phyloP scores from a whole-genome alignment of 2,329 filamentous ascomycete genomes.

The Pestalotiopsis sp. region DNA sequence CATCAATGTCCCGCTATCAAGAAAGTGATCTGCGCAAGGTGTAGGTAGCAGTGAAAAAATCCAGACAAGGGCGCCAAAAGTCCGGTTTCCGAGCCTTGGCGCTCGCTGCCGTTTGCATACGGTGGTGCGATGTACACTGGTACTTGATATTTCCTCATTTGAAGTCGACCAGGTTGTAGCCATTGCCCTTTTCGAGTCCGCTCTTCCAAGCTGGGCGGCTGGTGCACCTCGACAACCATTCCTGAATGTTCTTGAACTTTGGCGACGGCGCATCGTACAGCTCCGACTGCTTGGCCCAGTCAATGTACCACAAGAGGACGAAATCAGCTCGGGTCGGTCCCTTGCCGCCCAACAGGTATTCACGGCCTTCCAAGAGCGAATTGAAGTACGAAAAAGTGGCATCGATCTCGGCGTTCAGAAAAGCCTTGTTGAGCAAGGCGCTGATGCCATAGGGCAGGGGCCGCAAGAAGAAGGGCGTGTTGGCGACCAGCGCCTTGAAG shows the following conservation, averaged over 20 bases:
- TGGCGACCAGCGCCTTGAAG: slow-evolving; percentile 10
- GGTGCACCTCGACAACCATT: slow-evolving; percentile 17
- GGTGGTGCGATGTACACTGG: not conserved
- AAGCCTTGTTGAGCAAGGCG: slow-evolving; percentile 15
- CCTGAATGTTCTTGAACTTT: slow-evolving; percentile 17
- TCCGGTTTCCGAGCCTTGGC: not conserved
- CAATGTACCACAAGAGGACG: slow-evolving; percentile 19
- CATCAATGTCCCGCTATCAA: not conserved
- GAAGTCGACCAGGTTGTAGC: slow-evolving; percentile 17
- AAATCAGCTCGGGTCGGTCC: slow-evolving; percentile 22
- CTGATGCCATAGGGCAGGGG: slow-evolving; percentile 11
- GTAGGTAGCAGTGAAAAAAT: not conserved
- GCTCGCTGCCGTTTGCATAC: not conserved
- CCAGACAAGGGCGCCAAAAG: not conserved
- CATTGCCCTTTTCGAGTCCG: slow-evolving; percentile 25
- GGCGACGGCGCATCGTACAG: slow-evolving; percentile 16
- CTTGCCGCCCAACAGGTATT: slow-evolving; percentile 21
- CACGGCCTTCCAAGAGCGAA: slow-evolving; percentile 12
- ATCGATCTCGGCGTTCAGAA: slow-evolving; percentile 20
- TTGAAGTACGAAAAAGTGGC: slow-evolving; percentile 17
- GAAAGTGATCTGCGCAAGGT: not conserved
- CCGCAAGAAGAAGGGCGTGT: slow-evolving; percentile 19
- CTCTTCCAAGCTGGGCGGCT: slow-evolving; percentile 23
- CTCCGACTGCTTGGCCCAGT: slow-evolving; percentile 18
- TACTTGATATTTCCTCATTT: not conserved